Base-by-base conservation (phyloP, 495 filamentous ascomycete genomes). In the Penicillium antarcticum region DNA sequence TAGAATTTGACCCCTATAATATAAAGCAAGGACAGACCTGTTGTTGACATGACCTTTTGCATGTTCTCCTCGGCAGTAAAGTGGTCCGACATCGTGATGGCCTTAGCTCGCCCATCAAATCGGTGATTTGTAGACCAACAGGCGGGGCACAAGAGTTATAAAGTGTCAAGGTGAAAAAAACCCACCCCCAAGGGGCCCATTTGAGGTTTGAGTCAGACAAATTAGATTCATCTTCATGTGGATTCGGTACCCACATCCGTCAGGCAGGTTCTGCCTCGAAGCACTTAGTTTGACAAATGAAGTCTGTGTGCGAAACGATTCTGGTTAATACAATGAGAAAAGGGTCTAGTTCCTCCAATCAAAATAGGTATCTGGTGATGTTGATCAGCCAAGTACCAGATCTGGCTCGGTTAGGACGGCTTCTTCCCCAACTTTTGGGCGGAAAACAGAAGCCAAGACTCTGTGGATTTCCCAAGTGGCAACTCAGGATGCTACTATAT, bases 351-450 rank as follows among this genome's bases (percentile, higher is more conserved):
- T 33, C 41, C 38, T 33, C 16, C 42, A 31, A n/a, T 55, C 53
- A 13, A 52, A 62, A 57, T 14, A 13, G 56, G 62, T 37, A 62
- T 14, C 45, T 17, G 5, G 13, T 12, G 19, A 13, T 55, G 62
- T 46, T 65, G 62, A 65, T 62, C 62, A 21, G 16, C 40, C 19
- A 39, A 40, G 10, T 12, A 41, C 5, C 17, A 47, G 36, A 19
- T 8, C 39, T 51, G 5, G 14, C 39, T 57, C 62, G 62, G 62
- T 38, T 65, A 65, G 48, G 45, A 65, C 62, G 62, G 62, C 56
- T 60, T 44, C 23, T 45, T 37, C 21, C 42, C 23, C 42, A 46
- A 55, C 47, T 12, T 53, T 51, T 54, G 34, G 38, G 36, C 44
- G 38, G 45, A 35, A 55, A 39, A 31, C 35, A 50, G 13, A 32